Evolutionary conservation across 352 stramenopile species (phyloP).

Genomic region (Globisporangium irregulare): DNA sequence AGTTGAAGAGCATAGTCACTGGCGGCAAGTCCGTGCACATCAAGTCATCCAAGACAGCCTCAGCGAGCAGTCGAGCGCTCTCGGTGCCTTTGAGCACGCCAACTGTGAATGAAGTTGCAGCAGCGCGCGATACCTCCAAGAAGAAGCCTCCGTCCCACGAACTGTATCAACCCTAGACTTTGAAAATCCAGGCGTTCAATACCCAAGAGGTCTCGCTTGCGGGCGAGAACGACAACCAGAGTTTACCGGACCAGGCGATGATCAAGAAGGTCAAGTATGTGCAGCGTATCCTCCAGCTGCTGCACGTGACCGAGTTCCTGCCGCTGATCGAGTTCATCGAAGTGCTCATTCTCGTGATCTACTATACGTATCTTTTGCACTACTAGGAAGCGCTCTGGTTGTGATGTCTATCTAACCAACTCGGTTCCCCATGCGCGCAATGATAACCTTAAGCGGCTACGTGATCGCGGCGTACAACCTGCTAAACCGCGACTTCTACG

Average conservation of each 20-base stretch:
- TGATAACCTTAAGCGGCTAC: conserved; percentile 3
- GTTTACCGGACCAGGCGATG: neutral
- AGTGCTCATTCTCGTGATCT: conserved; percentile 20
- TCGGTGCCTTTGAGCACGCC: neutral
- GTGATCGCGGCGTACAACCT: conserved; percentile 18
- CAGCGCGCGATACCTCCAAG: neutral
- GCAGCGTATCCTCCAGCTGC: neutral
- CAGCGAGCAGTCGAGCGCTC: neutral
- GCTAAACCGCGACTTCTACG: conserved; percentile 25
- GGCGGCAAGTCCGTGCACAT: too few species aligned
- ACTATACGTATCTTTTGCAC: neutral
- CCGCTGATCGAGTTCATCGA: conserved; percentile 25
- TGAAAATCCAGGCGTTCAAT: too few species aligned
- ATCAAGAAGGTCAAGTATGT: conserved; percentile 7
- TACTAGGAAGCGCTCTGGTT: too few species aligned
- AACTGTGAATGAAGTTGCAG: neutral
- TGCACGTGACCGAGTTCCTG: conserved; percentile 26
- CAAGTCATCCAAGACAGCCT: too few species aligned
- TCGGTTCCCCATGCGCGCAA: too few species aligned
- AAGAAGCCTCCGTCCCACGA: too few species aligned
- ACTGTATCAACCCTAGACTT: too few species aligned
- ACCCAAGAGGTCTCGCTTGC: neutral
- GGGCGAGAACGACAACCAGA: neutral
- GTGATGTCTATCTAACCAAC: too few species aligned
- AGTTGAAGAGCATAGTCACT: neutral